A percentile compares a stretch with the other conserved stretches of the same genome.
These are phyloP conservation scores for Schwanniomyces etchellsii DNA, from an alignment of 1,139 yeast species.

Conservation along the genomic window DNA sequence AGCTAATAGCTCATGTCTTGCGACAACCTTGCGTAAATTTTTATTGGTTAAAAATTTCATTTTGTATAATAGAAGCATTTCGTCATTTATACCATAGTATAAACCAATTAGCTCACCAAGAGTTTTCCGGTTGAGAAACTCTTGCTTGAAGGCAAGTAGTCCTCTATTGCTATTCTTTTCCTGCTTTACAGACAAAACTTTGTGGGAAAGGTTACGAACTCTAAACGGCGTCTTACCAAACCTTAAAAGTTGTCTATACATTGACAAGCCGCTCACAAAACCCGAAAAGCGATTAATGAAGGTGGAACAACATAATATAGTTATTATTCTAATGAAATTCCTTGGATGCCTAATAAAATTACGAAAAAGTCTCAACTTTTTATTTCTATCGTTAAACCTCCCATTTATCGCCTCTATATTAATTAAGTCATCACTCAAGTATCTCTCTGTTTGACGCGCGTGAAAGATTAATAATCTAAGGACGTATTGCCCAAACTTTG, in stretches of 20 bases:
- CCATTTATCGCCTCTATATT: constrained; percentile 25
- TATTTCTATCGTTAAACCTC: constrained; percentile 29
- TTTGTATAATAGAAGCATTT: constrained; percentile 48
- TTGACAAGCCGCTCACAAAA: constrained; percentile 46
- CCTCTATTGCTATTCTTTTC: constrained; percentile 1
- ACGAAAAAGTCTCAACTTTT: constrained; percentile 28
- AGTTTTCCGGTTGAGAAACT: constrained; percentile 36
- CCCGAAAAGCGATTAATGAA: constrained; percentile 37
- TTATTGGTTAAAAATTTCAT: constrained; percentile 43
- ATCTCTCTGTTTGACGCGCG: constrained; percentile 34
- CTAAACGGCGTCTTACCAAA: constrained; percentile 71
- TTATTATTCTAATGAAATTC: constrained; percentile 32
- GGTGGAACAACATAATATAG: constrained; percentile 24
- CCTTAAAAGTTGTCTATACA: constrained; percentile 63
- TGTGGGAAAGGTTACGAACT: constrained; percentile 22
- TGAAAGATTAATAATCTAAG: constrained; percentile 50
- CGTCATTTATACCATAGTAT: constrained; percentile 64
- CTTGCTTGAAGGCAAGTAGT: constrained; percentile 8
- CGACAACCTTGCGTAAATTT: constrained; percentile 27
- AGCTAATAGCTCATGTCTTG: constrained; percentile 52
- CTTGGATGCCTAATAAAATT: constrained; percentile 39
- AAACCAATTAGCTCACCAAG: constrained; percentile 46
- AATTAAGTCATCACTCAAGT: constrained; percentile 27
- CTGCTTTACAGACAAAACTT: constrained; percentile 10
- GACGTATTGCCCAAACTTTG: constrained; percentile 57